Conservation (phyloP, 2,329 filamentous ascomycete species). For the Aureobasidium uvarum region DNA sequence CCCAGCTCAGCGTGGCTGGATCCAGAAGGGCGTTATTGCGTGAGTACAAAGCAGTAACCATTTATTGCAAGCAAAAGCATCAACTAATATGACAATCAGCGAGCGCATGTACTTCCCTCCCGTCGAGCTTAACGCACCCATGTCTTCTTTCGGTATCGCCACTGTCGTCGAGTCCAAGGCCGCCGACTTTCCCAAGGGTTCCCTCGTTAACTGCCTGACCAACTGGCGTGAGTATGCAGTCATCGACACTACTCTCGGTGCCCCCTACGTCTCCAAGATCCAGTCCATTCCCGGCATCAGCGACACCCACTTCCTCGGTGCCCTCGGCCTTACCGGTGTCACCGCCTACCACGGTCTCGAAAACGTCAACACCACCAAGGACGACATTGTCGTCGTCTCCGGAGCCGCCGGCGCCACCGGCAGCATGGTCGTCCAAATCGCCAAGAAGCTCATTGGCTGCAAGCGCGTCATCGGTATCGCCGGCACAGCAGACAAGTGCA, state of each 20-base stretch:
- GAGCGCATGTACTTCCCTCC: constrained; percentile 50
- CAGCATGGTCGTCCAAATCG: constrained; percentile 54
- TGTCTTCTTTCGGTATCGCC: constrained; percentile 41
- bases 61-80: neutral
- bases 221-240: constrained; percentile 48
- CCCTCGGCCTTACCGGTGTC: constrained; percentile 45
- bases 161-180: constrained; percentile 43
- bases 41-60: constrained; percentile 27
- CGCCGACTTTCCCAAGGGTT: constrained; percentile 38
- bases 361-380: constrained; percentile 41
- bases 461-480: constrained; percentile 54
- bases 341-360: constrained; percentile 53
- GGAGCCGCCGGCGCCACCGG: constrained; percentile 53
- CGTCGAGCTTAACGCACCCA: constrained; percentile 43
- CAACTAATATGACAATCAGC: constrained; percentile 25
- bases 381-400: constrained; percentile 50
- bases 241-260: constrained; percentile 34
- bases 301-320: constrained; percentile 49
- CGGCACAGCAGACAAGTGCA: constrained; percentile 54
- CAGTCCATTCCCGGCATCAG: constrained; percentile 39
- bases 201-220: constrained; percentile 37
- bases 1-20: constrained; percentile 54
- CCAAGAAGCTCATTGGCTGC: constrained; percentile 47
- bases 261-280: constrained; percentile 36
- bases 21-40: constrained; percentile 38